A percentile compares a stretch with the other conserved stretches of the same genome.
Evolutionary conservation across 2,329 filamentous ascomycete species (phyloP).

Genomic region (Amphichorda felina): DNA sequence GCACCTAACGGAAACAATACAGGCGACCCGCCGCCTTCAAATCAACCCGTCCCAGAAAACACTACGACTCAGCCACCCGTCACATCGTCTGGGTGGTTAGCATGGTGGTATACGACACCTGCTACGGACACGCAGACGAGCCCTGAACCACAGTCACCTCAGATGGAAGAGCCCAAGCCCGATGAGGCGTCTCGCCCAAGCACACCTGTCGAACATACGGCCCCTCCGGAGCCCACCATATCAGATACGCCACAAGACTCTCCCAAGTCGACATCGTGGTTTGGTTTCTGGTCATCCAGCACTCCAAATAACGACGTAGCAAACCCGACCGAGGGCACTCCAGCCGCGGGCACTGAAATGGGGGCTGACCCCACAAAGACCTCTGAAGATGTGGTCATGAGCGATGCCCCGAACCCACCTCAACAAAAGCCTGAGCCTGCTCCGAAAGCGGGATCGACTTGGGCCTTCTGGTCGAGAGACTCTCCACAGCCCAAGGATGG

Average conservation of each 20-base stretch:
- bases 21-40: neutral
- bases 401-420: slow-evolving; percentile 24
- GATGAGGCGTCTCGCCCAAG: slow-evolving; percentile 5
- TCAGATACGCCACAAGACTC: slow-evolving; percentile 2
- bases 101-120: slow-evolving; percentile 32
- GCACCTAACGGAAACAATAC: too few relatives aligned
- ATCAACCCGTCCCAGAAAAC: neutral
- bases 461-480: slow-evolving; percentile 72
- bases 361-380: neutral
- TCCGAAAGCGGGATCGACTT: slow-evolving; percentile 52
- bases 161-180: slow-evolving; percentile 8
- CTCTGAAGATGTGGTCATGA: slow-evolving; percentile 25
- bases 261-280: slow-evolving; percentile 1
- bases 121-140: slow-evolving; percentile 10
- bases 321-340: slow-evolving; percentile 2
- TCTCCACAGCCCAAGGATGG: slow-evolving; percentile 21
- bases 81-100: slow-evolving; percentile 34
- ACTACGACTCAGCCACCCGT: neutral
- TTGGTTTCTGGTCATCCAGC: slow-evolving; percentile 1
- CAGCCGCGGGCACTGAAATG: neutral
- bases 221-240: slow-evolving; percentile 1
- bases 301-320: neutral
- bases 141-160: slow-evolving; percentile 2
- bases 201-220: slow-evolving; percentile 7
- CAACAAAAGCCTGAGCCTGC: slow-evolving; percentile 15